Evolutionary conservation across 768 basidiomycete species (phyloP).

Genomic region (Lentinus tigrinus): DNA sequence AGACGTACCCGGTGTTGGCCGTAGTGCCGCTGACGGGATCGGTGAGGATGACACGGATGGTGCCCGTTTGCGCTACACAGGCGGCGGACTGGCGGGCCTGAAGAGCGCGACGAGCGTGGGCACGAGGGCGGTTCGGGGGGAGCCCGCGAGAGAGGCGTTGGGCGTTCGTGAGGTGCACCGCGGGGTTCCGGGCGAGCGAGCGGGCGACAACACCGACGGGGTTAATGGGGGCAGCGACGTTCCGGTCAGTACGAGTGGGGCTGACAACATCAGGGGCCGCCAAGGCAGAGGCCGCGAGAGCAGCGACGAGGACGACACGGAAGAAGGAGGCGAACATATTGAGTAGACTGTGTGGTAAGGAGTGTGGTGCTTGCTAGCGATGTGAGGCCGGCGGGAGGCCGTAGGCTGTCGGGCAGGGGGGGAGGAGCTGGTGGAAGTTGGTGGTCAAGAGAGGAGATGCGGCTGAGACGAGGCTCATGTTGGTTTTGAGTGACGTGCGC

Average conservation of each 20-base stretch:
- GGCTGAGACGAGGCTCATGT: too few relatives aligned
- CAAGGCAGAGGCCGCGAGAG: neutral
- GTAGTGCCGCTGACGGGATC: neutral
- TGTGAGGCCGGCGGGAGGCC: too few relatives aligned
- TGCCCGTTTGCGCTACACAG: conserved; percentile 2
- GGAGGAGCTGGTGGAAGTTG: too few relatives aligned
- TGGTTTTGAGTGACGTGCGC: too few relatives aligned
- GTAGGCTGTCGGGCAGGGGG: too few relatives aligned
- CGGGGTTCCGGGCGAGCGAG: conserved; percentile 1
- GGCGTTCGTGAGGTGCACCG: conserved; percentile 17
- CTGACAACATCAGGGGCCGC: neutral
- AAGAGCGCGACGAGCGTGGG: conserved; percentile 5
- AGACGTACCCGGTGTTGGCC: conserved; percentile 7
- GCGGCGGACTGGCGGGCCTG: conserved; percentile 1
- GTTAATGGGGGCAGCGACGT: conserved; percentile 5
- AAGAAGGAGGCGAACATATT: neutral
- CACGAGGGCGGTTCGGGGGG: conserved; percentile 17
- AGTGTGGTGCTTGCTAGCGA: neutral
- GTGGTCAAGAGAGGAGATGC: too few relatives aligned
- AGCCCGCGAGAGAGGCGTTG: conserved; percentile 18
- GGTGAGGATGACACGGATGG: conserved; percentile 6
- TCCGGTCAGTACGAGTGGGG: neutral
- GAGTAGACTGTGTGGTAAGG: neutral
- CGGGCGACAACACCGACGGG: conserved; percentile 1
- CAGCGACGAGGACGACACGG: neutral